Evolutionary conservation across 805 yeast genomes (phyloP).

Genomic region (Saturnispora saitoi): DNA sequence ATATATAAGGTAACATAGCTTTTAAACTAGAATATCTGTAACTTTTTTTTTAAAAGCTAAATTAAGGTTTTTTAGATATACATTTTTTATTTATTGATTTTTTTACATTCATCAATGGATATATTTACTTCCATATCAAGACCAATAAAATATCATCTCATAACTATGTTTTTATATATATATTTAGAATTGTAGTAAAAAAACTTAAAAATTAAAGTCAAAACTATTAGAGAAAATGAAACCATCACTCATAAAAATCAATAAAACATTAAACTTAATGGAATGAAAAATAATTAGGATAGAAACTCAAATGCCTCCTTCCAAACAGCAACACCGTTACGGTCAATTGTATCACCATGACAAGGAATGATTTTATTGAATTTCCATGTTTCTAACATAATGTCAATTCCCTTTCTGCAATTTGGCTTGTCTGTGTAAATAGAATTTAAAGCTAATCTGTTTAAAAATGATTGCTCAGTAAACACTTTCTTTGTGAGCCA

Average conservation of each 20-base stretch:
- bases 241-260: not conserved
- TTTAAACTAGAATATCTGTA: too few relatives aligned
- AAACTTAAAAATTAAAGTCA: too few relatives aligned
- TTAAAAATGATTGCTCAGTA: slow-evolving; percentile 12
- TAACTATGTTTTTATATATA: too few relatives aligned
- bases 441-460: slow-evolving; percentile 1
- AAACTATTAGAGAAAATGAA: not conserved
- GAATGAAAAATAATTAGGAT: slow-evolving; percentile 27
- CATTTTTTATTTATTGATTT: too few relatives aligned
- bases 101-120: too few relatives aligned
- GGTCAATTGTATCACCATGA: slow-evolving; percentile 51
- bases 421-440: slow-evolving; percentile 11
- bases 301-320: slow-evolving; percentile 7
- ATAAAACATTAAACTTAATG: not conserved
- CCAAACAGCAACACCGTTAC: slow-evolving; percentile 26
- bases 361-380: slow-evolving; percentile 45
- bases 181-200: too few relatives aligned
- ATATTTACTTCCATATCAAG: too few relatives aligned
- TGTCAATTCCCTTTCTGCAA: slow-evolving; percentile 18
- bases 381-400: slow-evolving; percentile 33
- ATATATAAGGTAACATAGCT: too few relatives aligned
- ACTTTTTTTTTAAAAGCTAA: too few relatives aligned
- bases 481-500: slow-evolving; percentile 17
- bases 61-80: too few relatives aligned
- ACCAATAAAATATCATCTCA: too few relatives aligned